Evolutionary conservation across 2,329 filamentous ascomycete species (phyloP).

Genomic region (Exophiala oligosperma): DNA sequence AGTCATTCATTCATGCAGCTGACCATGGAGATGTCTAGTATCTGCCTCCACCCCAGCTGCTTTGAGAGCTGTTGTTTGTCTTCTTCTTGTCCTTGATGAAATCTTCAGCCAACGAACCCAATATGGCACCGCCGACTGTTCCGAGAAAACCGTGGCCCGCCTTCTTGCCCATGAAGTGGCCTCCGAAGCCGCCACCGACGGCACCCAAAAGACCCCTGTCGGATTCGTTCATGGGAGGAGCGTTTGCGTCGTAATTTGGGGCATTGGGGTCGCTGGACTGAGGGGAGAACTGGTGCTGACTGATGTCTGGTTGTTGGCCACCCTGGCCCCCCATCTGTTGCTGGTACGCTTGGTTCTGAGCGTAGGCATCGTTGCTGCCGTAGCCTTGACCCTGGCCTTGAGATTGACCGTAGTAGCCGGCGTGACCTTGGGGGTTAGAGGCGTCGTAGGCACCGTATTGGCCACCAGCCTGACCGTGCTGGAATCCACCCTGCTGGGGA

Average conservation of each 20-base stretch:
- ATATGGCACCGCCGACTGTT: constrained; percentile 40
- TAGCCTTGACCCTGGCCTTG: constrained; percentile 6
- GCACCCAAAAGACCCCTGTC: constrained; percentile 60
- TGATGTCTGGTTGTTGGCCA: constrained; percentile 16
- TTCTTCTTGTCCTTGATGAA: constrained; percentile 51
- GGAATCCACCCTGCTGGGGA: constrained; percentile 47
- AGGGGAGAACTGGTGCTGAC: constrained; percentile 24
- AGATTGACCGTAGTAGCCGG: constrained; percentile 38
- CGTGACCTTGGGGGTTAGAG: constrained; percentile 36
- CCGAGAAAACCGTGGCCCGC: constrained; percentile 59
- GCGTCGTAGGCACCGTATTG: constrained; percentile 36
- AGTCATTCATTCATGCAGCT: neutral
- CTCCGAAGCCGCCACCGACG: constrained; percentile 57
- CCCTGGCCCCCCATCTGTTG: constrained; percentile 19
- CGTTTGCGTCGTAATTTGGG: constrained; percentile 43
- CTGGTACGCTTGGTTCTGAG: constrained; percentile 26
- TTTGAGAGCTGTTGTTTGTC: constrained; percentile 28
- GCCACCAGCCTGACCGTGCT: constrained; percentile 43
- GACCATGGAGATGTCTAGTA: constrained; percentile 6
- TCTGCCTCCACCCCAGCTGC: constrained; percentile 28
- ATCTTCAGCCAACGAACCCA: constrained; percentile 42
- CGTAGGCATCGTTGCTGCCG: constrained; percentile 23
- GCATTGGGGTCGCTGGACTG: constrained; percentile 43
- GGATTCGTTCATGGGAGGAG: constrained; percentile 45
- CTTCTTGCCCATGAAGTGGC: constrained; percentile 57